Evolutionary conservation across 768 basidiomycete genomes (phyloP).

Genomic region (Tulasnella sp.): DNA sequence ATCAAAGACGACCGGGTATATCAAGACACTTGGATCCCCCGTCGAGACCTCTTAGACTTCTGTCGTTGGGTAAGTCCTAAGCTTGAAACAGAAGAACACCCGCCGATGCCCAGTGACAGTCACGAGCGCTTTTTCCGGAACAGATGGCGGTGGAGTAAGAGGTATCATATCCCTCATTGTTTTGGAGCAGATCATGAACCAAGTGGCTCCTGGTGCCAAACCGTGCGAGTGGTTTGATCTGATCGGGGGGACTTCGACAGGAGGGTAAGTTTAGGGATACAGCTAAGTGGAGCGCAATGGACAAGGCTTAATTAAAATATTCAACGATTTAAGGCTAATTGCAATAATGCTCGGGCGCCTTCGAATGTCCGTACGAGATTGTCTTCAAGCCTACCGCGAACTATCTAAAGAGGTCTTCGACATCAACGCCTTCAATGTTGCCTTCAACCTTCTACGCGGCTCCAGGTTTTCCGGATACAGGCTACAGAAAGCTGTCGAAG

Average conservation of each 20-base stretch:
- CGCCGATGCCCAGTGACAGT: background rate
- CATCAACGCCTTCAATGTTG: background rate
- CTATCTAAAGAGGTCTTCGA: constrained; percentile 13
- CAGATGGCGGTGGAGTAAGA: constrained; percentile 18
- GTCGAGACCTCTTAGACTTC: background rate
- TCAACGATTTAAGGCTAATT: background rate
- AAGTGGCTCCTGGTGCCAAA: constrained; percentile 3
- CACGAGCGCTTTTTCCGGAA: background rate
- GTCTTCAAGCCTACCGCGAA: constrained; percentile 10
- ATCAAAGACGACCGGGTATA: background rate
- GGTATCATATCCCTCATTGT: constrained; percentile 23
- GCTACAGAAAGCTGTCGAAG: background rate
- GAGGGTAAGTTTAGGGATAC: background rate
- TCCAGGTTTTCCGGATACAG: background rate
- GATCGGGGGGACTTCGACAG: constrained; percentile 22
- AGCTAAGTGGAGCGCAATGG: background rate
- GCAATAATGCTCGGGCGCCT: constrained; percentile 24
- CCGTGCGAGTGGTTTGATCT: constrained; percentile 25
- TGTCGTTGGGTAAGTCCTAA: constrained; percentile 3
- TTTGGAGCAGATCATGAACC: constrained; percentile 17
- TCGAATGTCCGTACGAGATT: constrained; percentile 10
- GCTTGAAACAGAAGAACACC: too few species aligned
- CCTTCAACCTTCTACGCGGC: background rate
- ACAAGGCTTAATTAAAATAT: background rate
- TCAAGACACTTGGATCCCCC: background rate